Evolutionary conservation across 1,284 basidiomycete genomes (phyloP).

Genomic region (Ceratobasidium sp.): DNA sequence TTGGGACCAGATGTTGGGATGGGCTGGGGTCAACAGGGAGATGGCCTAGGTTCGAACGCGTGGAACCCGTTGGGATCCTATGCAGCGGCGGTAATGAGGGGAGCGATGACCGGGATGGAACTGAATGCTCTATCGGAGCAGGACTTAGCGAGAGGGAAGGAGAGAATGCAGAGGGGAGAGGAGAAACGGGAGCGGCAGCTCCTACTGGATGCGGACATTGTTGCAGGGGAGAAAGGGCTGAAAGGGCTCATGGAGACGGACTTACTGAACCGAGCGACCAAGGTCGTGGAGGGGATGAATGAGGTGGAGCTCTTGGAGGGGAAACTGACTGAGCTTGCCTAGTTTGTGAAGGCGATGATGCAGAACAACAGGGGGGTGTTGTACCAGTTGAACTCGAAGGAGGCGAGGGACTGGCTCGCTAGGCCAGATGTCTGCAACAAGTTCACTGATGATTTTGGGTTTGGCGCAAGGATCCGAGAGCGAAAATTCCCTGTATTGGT

Average conservation of each 20-base stretch:
- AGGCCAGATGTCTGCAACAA: constrained; percentile 15
- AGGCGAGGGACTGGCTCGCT: constrained; percentile 10
- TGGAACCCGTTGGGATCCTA: no score
- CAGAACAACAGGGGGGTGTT: neutral
- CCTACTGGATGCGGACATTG: neutral
- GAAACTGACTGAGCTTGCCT: neutral
- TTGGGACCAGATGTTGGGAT: no score
- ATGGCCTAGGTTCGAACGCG: no score
- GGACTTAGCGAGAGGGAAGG: neutral
- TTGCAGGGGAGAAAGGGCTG: neutral
- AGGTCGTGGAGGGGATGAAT: neutral
- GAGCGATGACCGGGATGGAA: no score
- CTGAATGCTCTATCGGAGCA: no score
- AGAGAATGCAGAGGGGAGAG: constrained; percentile 1
- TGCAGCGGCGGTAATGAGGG: no score
- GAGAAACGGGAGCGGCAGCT: constrained; percentile 8
- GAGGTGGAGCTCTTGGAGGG: neutral
- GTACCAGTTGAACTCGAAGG: neutral
- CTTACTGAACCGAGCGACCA: neutral
- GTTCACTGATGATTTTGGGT: constrained; percentile 18
- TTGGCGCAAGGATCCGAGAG: neutral
- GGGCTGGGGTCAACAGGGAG: no score
- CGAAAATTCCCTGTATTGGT: constrained; percentile 3
- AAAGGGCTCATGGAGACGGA: neutral
- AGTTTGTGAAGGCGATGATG: neutral